These are phyloP conservation scores for Rhododendron simsii DNA, from an alignment of 148 eudicot genomes.

Conservation along the genomic window DNA sequence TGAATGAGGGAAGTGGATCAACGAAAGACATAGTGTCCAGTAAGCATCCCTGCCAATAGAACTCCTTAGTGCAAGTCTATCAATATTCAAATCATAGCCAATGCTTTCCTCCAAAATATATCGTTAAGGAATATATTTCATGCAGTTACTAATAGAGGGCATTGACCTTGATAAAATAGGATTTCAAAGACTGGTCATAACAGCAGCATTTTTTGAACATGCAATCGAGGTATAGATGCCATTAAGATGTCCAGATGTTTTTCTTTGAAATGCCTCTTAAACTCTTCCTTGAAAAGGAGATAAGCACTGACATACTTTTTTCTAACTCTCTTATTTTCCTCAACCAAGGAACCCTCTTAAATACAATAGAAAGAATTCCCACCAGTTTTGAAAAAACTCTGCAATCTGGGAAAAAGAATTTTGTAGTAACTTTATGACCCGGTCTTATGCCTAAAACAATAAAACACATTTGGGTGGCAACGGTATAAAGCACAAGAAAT, in stretches of 20 bases:
- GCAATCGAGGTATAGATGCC: neutral
- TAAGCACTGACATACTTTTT: neutral
- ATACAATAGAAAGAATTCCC: neutral
- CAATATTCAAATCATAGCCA: neutral
- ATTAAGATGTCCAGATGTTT: neutral
- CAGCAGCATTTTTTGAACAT: too few relatives aligned
- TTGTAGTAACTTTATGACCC: neutral
- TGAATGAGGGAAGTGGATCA: conserved; percentile 83
- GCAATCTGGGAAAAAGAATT: neutral
- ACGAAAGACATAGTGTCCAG: conserved; percentile 85
- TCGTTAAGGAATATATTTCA: neutral
- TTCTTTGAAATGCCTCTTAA: neutral
- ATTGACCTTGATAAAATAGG: neutral
- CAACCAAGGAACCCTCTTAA: neutral
- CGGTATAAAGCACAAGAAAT: neutral
- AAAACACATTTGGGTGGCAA: neutral
- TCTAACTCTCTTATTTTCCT: neutral
- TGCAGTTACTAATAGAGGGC: neutral
- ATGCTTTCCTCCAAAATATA: neutral
- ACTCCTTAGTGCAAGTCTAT: neutral
- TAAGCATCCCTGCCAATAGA: conserved; percentile 43
- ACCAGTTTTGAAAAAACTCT: neutral
- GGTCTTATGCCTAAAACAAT: neutral
- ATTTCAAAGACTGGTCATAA: neutral
- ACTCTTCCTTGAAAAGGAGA: neutral